A percentile compares a stretch with the other conserved stretches of the same genome.
Conservation (phyloP, 2,329 filamentous ascomycete species). For the Aspergillus thermomutatus region DNA sequence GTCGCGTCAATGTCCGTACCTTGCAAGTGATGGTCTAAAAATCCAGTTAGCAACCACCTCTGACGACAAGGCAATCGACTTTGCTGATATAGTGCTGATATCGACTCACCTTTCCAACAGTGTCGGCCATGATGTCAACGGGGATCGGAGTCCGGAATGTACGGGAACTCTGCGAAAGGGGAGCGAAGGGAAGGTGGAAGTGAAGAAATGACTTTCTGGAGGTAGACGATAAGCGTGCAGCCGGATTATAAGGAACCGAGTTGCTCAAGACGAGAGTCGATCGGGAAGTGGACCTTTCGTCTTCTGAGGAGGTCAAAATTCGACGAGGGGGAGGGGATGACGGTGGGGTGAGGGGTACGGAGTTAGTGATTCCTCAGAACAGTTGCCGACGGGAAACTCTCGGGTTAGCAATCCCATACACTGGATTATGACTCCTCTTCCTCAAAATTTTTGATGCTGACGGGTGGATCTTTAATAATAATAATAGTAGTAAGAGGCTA, state of each 20-base stretch:
- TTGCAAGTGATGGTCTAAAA: constrained; percentile 87
- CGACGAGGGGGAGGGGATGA: not conserved
- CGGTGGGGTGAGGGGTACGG: constrained; percentile 12
- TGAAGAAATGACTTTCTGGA: constrained; percentile 12
- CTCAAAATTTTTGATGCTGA: not conserved
- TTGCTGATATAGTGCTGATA: not conserved
- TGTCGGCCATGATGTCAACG: constrained; percentile 48
- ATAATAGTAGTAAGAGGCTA: not conserved
- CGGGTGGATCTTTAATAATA: not conserved
- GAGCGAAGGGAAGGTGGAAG: constrained; percentile 12
- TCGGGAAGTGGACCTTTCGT: not conserved
- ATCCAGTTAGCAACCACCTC: constrained; percentile 10
- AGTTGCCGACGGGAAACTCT: not conserved
- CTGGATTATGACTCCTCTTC: not conserved
- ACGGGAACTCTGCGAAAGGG: constrained; percentile 15
- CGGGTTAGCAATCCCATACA: not conserved
- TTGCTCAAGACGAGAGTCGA: constrained; percentile 5
- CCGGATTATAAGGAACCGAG: not conserved
- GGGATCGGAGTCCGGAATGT: constrained; percentile 1
- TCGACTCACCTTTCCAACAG: constrained; percentile 53
- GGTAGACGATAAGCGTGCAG: not conserved
- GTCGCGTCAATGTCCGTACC: constrained; percentile 35
- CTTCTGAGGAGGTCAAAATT: constrained; percentile 5
- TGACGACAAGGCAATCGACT: not conserved
- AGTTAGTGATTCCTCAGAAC: not conserved